Base-by-base conservation (phyloP, 1,139 yeast species). In the Taiozyma sp. region DNA sequence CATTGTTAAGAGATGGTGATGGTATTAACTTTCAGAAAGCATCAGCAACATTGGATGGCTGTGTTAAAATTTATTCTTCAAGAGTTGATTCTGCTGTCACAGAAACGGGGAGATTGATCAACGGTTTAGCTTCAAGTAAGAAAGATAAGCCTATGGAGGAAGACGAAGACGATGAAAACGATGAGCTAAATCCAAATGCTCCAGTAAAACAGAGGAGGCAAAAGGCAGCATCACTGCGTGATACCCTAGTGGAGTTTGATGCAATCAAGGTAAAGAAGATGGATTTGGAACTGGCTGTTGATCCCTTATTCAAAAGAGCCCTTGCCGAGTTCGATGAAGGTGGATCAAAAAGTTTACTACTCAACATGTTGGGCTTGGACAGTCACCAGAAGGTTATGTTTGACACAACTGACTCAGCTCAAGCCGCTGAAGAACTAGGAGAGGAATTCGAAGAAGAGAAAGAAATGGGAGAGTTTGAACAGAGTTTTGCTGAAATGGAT, bases 281-380 rank as follows among this genome's bases (percentile, higher is more conserved):
- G 51, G 97, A 91, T 53, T 83, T 86, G 58, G 96, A 89, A 60
- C 70, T 88, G 30, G 79, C 85, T 9, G 86, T 90, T 46, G 97
- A 92, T 67, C 97, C 98, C 0, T 73, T 92, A 48, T 90, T 92
- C 68, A 86, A 90, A 56, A 90, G 89, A 62, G 93, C 96, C 48
- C 76, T 92, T 46, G 88, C 96, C 0, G 97, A 91, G 56, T 92
- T 92, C 62, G 97, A 92, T 67, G 97, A 92, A 70, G 97, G 97
- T 40, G 98, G 98, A 1, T 90, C 97, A 10, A 89, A 87, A 62
- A 87, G 96, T 48, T 71, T 92, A 50, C 70, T 93, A 47, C 69
- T 90, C 60, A 92, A 91, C 61, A 83, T 92, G 30, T 74, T 92
- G 51, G 58, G 63, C 48, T 62, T 68, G 14, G 70, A 70, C 52